These are phyloP conservation scores for Crepidotus sp. DNA, from an alignment of 1,284 basidiomycete genomes.

Conservation along the genomic window DNA sequence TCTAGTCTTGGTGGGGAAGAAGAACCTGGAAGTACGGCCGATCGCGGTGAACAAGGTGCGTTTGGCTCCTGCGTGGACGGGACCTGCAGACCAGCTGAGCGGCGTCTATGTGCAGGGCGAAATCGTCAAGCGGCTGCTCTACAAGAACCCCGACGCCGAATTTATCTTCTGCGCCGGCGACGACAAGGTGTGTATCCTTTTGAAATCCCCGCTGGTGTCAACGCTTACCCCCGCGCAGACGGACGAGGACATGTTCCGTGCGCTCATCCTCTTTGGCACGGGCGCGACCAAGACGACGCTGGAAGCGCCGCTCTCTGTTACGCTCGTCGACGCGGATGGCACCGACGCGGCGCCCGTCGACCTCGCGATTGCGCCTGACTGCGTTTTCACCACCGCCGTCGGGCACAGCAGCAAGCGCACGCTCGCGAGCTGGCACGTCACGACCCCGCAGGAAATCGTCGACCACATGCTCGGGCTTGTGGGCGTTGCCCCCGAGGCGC, in stretches of 20 bases:
- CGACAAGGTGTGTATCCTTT: conserved; percentile 67
- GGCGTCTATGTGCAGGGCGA: conserved; percentile 52
- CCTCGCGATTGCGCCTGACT: conserved; percentile 55
- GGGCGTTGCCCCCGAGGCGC: conserved; percentile 10
- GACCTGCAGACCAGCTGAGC: too few species aligned
- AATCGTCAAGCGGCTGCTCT: conserved; percentile 91
- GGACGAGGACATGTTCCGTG: conserved; percentile 96
- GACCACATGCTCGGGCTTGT: conserved; percentile 54
- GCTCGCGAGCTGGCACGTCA: conserved; percentile 84
- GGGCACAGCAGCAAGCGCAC: conserved; percentile 83
- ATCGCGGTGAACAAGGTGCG: conserved; percentile 85
- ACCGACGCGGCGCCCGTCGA: conserved; percentile 39
- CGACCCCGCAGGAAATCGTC: conserved; percentile 66
- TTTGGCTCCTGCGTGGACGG: neutral
- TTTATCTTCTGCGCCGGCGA: conserved; percentile 97
- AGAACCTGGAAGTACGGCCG: conserved; percentile 96
- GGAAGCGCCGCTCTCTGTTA: conserved; percentile 69
- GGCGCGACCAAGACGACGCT: conserved; percentile 42
- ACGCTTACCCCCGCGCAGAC: conserved; percentile 45
- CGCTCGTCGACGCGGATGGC: conserved; percentile 36
- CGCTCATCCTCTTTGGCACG: conserved; percentile 60
- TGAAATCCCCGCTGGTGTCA: conserved; percentile 2
- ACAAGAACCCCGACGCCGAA: conserved; percentile 86
- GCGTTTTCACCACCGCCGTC: conserved; percentile 83
- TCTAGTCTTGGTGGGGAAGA: conserved; percentile 92